These are phyloP conservation scores for Pigoraptor vietnamica DNA, from an alignment of 78 protist species.

Conservation along the genomic window DNA sequence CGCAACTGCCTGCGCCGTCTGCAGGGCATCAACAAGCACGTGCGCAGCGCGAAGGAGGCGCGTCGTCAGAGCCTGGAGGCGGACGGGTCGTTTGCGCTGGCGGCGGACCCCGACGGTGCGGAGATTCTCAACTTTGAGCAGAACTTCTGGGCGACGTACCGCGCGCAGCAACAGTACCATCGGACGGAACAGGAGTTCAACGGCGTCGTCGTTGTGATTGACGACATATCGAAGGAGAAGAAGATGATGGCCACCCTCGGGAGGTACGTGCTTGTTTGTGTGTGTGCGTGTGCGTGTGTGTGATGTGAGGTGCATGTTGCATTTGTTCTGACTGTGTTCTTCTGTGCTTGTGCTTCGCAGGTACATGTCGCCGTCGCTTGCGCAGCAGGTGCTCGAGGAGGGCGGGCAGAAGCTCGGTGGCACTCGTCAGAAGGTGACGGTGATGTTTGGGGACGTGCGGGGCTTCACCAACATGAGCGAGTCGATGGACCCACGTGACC, in stretches of 20 bases:
- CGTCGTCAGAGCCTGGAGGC: no score
- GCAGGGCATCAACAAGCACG: neutral
- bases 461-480: neutral
- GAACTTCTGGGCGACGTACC: neutral
- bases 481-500: neutral
- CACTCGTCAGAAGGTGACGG: neutral
- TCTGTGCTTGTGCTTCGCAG: no score
- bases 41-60: neutral
- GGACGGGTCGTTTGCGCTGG: neutral
- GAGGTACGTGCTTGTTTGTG: neutral
- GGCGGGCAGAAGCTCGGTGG: neutral
- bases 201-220: neutral
- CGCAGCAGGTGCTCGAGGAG: neutral
- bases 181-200: neutral
- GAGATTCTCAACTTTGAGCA: neutral
- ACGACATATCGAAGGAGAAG: neutral
- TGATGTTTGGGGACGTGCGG: neutral
- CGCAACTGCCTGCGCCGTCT: neutral
- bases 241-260: neutral
- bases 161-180: neutral
- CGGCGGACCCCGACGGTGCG: neutral
- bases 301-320: no score
- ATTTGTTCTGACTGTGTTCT: no score
- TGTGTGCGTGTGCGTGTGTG: neutral
- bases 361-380: neutral